Evolutionary conservation across 1,284 basidiomycete species (phyloP), one percentile per base, ranked within the genome.

Genomic region (Moesziomyces parantarcticus): DNA sequence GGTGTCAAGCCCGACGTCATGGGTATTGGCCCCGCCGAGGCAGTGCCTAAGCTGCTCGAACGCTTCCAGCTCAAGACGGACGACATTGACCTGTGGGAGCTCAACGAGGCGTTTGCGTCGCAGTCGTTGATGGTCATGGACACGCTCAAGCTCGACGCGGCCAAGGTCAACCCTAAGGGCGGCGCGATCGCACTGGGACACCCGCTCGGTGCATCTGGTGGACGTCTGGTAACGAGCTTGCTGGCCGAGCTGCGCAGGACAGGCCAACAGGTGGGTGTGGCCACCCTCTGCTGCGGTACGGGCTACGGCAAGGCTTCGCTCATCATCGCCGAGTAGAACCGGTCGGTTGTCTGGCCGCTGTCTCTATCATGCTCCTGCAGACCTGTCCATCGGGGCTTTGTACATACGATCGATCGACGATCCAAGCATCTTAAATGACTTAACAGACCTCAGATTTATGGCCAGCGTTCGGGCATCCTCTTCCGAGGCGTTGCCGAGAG

Each of bases 31-130:
- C 81, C 81, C 11, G 80, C 80, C 18, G 67, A 70, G 18, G 75
- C 76, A 0, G 72, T 75, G n/a, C 80, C 80, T 22, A 78, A 77
- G 51, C 64, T 83, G 40, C 63, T 83, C 13, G 42, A 79, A 41
- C 74, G 76, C 36, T 76, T 75, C 56, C 69, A 71, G 32, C 63
- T 83, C 48, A 61, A 47, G 36, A 63, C 66, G 16, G 55, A 68
- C n/a, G 79, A 83, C 23, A 52, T 83, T 9, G 80, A 80, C 49
- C 61, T 83, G n/a, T 83, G 70, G 68, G 81, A 83, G 62, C 52
- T 83, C 49, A 83, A 83, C 58, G 81, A 82, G 53, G 81, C 81
- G 23, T 83, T 83, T 50, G 81, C 81, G 11, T 80, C 78, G 26
- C 80, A 83, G 55, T 67, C 75, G 39, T 58, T 82, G 20, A 80